Percentiles rank a stretch among this genome's conserved stretches.
These are phyloP conservation scores for Leucosporidium yakuticum DNA, from an alignment of 768 basidiomycete species.

Conservation along the genomic window DNA sequence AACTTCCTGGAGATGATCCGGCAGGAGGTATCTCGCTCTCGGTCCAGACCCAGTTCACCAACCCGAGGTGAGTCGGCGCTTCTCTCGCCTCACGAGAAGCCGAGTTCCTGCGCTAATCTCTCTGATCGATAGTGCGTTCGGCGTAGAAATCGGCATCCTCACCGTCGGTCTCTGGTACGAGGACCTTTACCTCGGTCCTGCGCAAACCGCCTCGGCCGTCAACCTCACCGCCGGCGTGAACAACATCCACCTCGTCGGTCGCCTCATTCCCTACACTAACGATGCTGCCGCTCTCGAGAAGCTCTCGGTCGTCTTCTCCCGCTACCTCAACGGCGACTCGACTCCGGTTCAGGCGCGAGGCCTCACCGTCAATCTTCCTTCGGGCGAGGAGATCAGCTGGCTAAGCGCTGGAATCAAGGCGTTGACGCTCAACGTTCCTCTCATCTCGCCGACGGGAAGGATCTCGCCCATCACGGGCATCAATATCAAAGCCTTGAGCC, in stretches of 20 bases:
- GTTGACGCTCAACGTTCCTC: conserved; percentile 59
- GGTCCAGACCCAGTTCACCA: conserved; percentile 16
- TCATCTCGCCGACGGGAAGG: conserved; percentile 47
- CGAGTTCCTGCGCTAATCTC: neutral
- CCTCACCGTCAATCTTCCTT: conserved; percentile 54
- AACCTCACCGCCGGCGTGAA: conserved; percentile 48
- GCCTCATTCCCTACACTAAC: conserved; percentile 53
- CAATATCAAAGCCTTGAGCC: conserved; percentile 55
- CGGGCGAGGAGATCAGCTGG: conserved; percentile 60
- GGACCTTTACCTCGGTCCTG: conserved; percentile 38
- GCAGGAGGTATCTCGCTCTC: conserved; percentile 62
- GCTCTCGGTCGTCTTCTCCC: conserved; percentile 63
- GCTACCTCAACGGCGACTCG: conserved; percentile 60
- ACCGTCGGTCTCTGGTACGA: conserved; percentile 59
- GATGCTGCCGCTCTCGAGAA: conserved; percentile 47
- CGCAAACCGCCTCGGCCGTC: neutral
- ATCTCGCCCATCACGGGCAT: conserved; percentile 65
- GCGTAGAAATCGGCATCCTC: conserved; percentile 62
- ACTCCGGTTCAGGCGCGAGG: conserved; percentile 60
- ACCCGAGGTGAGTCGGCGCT: conserved; percentile 18
- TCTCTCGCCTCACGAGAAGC: neutral
- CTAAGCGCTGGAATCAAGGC: conserved; percentile 57
- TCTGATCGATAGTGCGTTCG: conserved; percentile 49
- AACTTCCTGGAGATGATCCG: conserved; percentile 61
- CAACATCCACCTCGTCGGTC: conserved; percentile 56